phyloP scores from a whole-genome alignment of 306 rosid genomes.

The Quercus wislizeni region DNA sequence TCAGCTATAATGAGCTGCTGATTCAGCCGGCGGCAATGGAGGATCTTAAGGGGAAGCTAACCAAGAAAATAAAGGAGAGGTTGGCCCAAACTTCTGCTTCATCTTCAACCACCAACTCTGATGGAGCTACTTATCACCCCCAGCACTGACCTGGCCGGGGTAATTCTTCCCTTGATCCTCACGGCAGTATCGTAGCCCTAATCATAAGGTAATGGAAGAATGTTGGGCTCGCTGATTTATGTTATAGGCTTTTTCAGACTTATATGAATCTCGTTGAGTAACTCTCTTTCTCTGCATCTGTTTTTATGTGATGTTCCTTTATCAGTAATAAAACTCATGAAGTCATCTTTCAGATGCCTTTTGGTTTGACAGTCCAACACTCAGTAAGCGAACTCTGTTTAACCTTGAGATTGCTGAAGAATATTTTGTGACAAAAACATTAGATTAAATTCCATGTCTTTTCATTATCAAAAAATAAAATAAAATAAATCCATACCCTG shows the following conservation, averaged over 20 bases:
- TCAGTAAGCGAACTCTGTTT: too few relatives aligned
- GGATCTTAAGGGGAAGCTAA: not conserved
- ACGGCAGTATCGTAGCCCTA: too few relatives aligned
- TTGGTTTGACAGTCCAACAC: too few relatives aligned
- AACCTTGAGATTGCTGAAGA: too few relatives aligned
- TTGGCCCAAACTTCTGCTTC: not conserved
- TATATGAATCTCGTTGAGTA: too few relatives aligned
- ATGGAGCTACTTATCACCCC: not conserved
- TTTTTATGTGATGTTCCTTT: not conserved
- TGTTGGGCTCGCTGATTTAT: too few relatives aligned
- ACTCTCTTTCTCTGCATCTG: not conserved
- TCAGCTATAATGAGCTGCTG: not conserved
- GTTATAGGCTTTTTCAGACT: too few relatives aligned
- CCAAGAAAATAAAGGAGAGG: not conserved
- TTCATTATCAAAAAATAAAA: too few relatives aligned
- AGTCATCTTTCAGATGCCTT: not conserved
- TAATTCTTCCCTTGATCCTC: not conserved
- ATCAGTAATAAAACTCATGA: not conserved
- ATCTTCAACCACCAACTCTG: not conserved
- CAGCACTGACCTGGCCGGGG: not conserved
- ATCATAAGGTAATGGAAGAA: too few relatives aligned
- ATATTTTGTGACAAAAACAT: too few relatives aligned
- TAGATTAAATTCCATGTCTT: too few relatives aligned
- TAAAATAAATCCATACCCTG: too few relatives aligned
- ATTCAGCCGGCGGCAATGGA: not conserved